Evolutionary conservation across 805 yeast genomes (phyloP), one percentile per base, ranked within the genome.

Genomic region (Kuraishia molischiana): DNA sequence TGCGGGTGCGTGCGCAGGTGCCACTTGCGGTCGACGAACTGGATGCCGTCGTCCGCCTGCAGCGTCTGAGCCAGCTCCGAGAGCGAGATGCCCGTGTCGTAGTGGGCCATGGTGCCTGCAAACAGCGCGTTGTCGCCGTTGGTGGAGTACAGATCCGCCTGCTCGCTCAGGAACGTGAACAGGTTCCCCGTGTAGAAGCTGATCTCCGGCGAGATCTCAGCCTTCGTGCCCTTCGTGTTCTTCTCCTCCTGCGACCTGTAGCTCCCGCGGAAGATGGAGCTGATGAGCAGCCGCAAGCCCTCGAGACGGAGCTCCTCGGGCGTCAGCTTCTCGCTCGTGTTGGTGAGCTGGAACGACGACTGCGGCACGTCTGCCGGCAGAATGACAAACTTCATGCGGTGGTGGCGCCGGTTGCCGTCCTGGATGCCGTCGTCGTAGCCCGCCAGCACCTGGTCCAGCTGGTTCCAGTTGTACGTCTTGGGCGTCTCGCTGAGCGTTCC

Each of bases 271-370:
- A 80, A 79, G 11, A 87, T 71, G 21, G 73, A 58, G 1, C 75
- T 65, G 41, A 80, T 79, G 43, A 85, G 59, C 34, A 77, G 75
- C 33, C 90, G 64, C 17, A 90, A 62, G 1, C 97, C 98, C 54
- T 90, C 97, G n/a, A 90, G 70, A 39, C 95, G 62, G n/a, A 83
- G 72, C 56, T 90, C 97, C 52, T 90, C 98, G 3, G 81, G 77
- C 0, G 77, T 72, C 36, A 89, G 62, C 19, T 69, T 67, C 47
- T 85, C 95, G 43, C 69, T 72, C 28, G 64, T 58, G 22, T 24
- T 29, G 1, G 52, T 52, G 5, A 56, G 37, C 8, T 52, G 53
- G 59, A 44, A 59, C 41, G 68, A 65, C 44, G 68, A 67, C 40
- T 75, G 69, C 1, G 87, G 80, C 15, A 79, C 66, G n/a, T 74